Conservation (phyloP, 1,139 yeast genomes). For the Diutina scorzettiae region DNA sequence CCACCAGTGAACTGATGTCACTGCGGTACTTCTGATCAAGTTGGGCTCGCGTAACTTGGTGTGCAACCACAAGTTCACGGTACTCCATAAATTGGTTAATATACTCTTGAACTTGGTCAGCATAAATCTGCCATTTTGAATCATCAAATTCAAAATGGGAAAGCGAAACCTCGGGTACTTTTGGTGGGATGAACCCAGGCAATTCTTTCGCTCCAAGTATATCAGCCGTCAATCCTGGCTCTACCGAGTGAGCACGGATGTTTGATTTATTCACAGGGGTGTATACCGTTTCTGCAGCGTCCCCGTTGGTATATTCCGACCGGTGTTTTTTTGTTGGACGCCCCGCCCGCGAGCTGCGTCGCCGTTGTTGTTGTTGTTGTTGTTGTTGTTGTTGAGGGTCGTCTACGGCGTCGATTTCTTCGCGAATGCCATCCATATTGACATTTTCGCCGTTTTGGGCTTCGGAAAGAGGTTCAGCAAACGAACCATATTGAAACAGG, state of each 20-base stretch:
- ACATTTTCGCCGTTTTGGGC: not conserved
- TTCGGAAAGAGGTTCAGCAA: not conserved
- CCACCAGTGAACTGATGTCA: constrained; percentile 3
- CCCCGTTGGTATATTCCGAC: not conserved
- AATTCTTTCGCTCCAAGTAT: not conserved
- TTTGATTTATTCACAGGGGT: not conserved
- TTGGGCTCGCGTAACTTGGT: not conserved
- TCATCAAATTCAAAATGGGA: not conserved
- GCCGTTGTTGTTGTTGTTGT: not conserved
- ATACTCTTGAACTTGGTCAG: not conserved
- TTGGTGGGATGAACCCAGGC: not conserved
- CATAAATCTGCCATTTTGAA: not conserved
- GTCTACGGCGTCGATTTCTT: not conserved
- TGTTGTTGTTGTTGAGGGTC: not conserved
- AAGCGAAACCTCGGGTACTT: not conserved
- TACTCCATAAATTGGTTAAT: not conserved
- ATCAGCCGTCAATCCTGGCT: not conserved
- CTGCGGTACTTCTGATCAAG: not conserved
- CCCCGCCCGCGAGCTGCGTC: not conserved
- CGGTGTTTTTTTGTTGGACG: not conserved
- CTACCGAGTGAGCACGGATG: not conserved
- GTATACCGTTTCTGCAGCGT: not conserved
- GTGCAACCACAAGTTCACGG: not conserved
- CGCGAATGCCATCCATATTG: not conserved
- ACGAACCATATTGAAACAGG: not conserved